These are phyloP conservation scores for Corylus heterophylla DNA, from an alignment of 306 rosid genomes.

Conservation along the genomic window DNA sequence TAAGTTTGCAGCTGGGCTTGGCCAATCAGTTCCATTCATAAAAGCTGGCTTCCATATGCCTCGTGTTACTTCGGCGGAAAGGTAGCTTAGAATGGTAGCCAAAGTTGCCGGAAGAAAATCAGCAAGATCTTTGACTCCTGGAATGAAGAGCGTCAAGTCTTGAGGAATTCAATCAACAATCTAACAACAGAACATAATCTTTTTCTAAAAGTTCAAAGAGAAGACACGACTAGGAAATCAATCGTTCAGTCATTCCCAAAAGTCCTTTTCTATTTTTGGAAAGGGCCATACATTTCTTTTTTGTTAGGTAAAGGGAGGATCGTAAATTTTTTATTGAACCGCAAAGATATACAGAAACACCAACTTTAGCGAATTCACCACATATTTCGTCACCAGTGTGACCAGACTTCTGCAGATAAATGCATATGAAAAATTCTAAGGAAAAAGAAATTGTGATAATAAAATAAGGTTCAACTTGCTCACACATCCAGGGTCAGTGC, in stretches of 20 bases:
- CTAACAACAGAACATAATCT: conserved; percentile 3
- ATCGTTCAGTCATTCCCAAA: neutral
- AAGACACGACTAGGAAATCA: neutral
- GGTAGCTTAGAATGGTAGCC: conserved; percentile 82
- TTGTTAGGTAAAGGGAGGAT: neutral
- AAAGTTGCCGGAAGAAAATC: conserved; percentile 91
- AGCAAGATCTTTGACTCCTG: conserved; percentile 92
- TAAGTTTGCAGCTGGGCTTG: conserved; percentile 95
- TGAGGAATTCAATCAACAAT: conserved; percentile 23
- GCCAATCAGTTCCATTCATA: conserved; percentile 99
- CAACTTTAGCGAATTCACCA: neutral
- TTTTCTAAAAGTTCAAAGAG: conserved; percentile 8
- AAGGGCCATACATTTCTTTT: too few species aligned
- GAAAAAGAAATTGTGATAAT: neutral
- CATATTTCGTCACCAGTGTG: neutral
- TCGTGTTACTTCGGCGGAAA: conserved; percentile 92
- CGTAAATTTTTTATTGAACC: neutral
- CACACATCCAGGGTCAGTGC: neutral
- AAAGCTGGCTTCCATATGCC: conserved; percentile 95
- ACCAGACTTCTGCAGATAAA: neutral
- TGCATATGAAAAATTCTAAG: neutral
- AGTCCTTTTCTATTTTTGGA: neutral
- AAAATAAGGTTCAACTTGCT: neutral
- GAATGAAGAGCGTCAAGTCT: conserved; percentile 8
- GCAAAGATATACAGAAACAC: neutral